Evolutionary conservation across 2,329 filamentous ascomycete species (phyloP), one percentile per base, ranked within the genome.

Genomic region (Furcasterigmium furcatum): DNA sequence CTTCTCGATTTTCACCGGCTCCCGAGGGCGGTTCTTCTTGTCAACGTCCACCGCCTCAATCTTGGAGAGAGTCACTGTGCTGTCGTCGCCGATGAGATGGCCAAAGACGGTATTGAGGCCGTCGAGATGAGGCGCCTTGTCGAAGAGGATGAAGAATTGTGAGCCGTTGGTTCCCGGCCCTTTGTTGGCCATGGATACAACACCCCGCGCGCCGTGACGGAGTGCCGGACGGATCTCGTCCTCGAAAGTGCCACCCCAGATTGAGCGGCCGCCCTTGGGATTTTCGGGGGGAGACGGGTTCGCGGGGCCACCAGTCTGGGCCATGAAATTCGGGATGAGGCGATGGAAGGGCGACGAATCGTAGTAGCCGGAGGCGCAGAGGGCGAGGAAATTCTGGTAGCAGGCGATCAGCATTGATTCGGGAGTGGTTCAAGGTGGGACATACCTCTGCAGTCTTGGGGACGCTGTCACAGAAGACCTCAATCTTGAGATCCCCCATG

Each of bases 381-480:
- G 84, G 44, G 88, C 88, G 55, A 95, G 83, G 68, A 95, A 95
- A 72, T 95, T 95, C 84, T 89, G 62, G 84, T 88, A 62, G 10
- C n/a, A n/a, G 14, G 5, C 7, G 7, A 18, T 36, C 34, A 36
- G 34, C 19, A 7, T 16, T 9, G 5, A 18, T 14, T n/a, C 34
- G 16, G 10, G n/a, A 16, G 8, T 14, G 12, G 16, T 18, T 16
- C 16, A 16, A 36, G n/a, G n/a, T 18, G 43, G 22, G 22, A 56
- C 70, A 46, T 71, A 86, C 86, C 71, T 96, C 88, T 52, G 91
- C 87, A 1, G 94, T 96, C 66, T 92, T 91, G 51, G 94, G 94
- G 25, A 95, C 90, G 56, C 88, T 85, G 65, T 96, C 90, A 73
- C 92, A 97, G 72, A 96, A 97, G 55, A 99, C 76, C 67, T 97